These are phyloP conservation scores for Torrubiella hemipterigena DNA, from an alignment of 2,329 filamentous ascomycete species.

Conservation along the genomic window DNA sequence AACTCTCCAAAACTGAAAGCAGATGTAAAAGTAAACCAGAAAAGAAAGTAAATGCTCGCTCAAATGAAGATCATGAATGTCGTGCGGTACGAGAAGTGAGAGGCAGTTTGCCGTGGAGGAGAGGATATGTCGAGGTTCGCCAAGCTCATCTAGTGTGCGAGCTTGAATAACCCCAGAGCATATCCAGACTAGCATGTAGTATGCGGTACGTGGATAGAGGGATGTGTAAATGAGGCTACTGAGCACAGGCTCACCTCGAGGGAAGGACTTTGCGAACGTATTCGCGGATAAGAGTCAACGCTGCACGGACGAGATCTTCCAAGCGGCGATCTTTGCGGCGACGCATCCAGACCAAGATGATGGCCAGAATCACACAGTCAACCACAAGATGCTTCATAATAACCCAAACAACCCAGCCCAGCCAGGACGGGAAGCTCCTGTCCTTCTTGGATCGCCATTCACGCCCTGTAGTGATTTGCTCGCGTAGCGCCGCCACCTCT, in stretches of 20 bases:
- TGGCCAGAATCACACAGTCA: slow-evolving; percentile 53
- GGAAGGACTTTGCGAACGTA: slow-evolving; percentile 48
- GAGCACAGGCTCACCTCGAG: slow-evolving; percentile 42
- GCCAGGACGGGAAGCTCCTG: slow-evolving; percentile 56
- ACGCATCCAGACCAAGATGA: slow-evolving; percentile 62
- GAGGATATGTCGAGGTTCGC: too few relatives aligned
- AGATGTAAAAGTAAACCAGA: too few relatives aligned
- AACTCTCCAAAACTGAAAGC: too few relatives aligned
- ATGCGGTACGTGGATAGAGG: too few relatives aligned
- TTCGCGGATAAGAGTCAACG: slow-evolving; percentile 44
- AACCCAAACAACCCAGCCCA: slow-evolving; percentile 58
- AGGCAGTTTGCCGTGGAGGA: too few relatives aligned
- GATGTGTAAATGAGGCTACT: too few relatives aligned
- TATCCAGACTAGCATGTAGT: too few relatives aligned
- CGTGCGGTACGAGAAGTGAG: too few relatives aligned
- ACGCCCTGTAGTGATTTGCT: slow-evolving; percentile 72
- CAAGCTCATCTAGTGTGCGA: too few relatives aligned
- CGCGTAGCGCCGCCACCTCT: slow-evolving; percentile 81
- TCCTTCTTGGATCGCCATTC: slow-evolving; percentile 57
- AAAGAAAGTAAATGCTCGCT: too few relatives aligned
- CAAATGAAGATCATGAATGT: too few relatives aligned
- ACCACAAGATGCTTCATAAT: slow-evolving; percentile 60
- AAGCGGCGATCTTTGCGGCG: slow-evolving; percentile 57
- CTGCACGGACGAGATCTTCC: slow-evolving; percentile 60
- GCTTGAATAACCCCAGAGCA: too few relatives aligned